Evolutionary conservation across 345 rosid species (phyloP), one percentile per base, ranked within the genome.

Genomic region (Camelina laxa): DNA sequence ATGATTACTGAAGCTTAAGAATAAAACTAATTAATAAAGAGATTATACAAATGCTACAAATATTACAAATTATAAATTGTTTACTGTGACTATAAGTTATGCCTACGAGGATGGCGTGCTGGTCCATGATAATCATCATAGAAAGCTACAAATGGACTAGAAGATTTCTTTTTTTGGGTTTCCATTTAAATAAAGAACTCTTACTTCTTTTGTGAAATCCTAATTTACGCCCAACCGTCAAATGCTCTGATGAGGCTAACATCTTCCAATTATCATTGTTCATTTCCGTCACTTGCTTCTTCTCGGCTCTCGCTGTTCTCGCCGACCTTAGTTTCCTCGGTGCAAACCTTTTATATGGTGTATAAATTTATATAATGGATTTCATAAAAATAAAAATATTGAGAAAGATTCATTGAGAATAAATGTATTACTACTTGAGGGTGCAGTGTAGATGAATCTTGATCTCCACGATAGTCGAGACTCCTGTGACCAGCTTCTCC

Each of bases 61-160:
- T 65, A 56, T 33, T 74, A 57, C 70, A 61, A 35, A 38, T 5
- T 67, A 13, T 51, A 21, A 33, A 7, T 51, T 30, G 17, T 39
- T 53, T 38, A 68, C 21, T 36, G 33, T 22, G 27, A 47, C 17
- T 74, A 65, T 74, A 65, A 67, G 66, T 74, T 65, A 56, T 74
- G 78, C 57, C 51, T 74, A 47, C 72, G 72, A 55, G 78, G 72
- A 65, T 74, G 78, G 3, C 66, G 59, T 56, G 72, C 41, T 56
- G 78, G 72, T 74, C 78, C 78, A 57, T 42, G 72, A 66, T 74
- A 74, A 38, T 74, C 67, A 66, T 74, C 60, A 58, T 36, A 74
- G 67, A 58, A 74, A 66, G 51, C 66, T 36, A 74, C 41, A 74
- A 47, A 66, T 58, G 51, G 44, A 66, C 53, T 51, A 38, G 60